Conservation (phyloP, 2,329 filamentous ascomycete species). For the Sporothrix brunneoviolacea region DNA sequence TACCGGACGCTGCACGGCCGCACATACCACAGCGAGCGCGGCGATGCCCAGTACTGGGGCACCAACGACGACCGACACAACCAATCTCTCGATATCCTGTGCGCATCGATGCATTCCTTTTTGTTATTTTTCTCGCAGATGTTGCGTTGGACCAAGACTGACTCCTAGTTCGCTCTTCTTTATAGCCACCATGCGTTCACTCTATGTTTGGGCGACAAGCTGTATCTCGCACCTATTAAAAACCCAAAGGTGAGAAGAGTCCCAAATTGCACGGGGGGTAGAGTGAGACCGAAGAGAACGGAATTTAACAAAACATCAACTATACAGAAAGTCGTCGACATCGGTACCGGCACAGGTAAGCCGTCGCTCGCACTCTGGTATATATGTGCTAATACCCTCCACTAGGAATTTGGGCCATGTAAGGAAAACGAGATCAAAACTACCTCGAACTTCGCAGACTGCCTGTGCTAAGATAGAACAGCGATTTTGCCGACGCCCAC, state of each 20-base stretch:
- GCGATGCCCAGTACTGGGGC: conserved; percentile 24
- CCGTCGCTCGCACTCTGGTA: no score
- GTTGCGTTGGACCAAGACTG: no score
- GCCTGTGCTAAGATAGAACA: no score
- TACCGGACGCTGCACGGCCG: conserved; percentile 27
- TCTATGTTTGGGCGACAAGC: conserved; percentile 19
- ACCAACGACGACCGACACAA: conserved; percentile 28
- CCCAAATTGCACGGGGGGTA: no score
- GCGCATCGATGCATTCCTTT: background rate
- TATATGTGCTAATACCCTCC: no score
- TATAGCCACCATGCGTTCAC: conserved; percentile 11
- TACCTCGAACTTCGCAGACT: no score
- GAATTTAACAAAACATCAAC: no score
- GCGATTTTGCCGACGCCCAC: conserved; percentile 14
- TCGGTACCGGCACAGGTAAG: conserved; percentile 16
- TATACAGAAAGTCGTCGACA: conserved; percentile 12
- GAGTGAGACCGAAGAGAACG: no score
- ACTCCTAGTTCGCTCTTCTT: no score
- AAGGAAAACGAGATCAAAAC: no score
- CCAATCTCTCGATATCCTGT: conserved; percentile 28
- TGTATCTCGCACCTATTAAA: conserved; percentile 23
- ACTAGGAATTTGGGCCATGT: no score
- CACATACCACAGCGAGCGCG: conserved; percentile 26
- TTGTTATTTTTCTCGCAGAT: no score
- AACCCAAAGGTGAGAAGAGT: conserved; percentile 7